phyloP scores from a whole-genome alignment of 1,284 basidiomycete genomes.

The Ganoderma lucidum region DNA sequence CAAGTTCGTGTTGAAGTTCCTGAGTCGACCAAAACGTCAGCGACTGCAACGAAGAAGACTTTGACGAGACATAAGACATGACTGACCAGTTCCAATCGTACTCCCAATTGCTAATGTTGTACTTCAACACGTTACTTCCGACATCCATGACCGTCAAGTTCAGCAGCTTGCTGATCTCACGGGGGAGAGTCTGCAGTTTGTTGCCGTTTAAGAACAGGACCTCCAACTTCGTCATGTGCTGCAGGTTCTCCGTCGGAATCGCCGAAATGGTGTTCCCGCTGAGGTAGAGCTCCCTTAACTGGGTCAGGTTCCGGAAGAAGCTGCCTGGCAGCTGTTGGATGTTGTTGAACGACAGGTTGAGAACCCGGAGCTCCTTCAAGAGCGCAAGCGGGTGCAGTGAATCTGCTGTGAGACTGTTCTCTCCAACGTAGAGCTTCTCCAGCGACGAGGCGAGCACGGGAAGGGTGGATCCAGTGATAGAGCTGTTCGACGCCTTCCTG shows the following conservation, averaged over 20 bases:
- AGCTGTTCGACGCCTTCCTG: slow-evolving; percentile 55
- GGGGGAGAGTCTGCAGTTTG: slow-evolving; percentile 91
- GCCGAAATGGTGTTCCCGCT: slow-evolving; percentile 94
- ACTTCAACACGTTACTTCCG: slow-evolving; percentile 94
- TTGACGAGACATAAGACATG: slow-evolving; percentile 4
- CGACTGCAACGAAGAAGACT: too few relatives aligned
- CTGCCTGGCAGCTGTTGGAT: slow-evolving; percentile 88
- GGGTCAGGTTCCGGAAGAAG: slow-evolving; percentile 76
- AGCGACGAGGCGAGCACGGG: slow-evolving; percentile 81
- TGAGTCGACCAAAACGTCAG: slow-evolving; percentile 42
- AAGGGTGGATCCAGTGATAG: slow-evolving; percentile 45
- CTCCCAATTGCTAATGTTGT: slow-evolving; percentile 98
- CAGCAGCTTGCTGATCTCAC: slow-evolving; percentile 87
- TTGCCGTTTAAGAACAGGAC: slow-evolving; percentile 95
- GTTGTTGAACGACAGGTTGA: slow-evolving; percentile 97
- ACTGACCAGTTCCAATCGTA: slow-evolving; percentile 99
- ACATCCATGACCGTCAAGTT: slow-evolving; percentile 90
- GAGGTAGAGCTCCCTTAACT: slow-evolving; percentile 89
- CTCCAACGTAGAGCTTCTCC: slow-evolving; percentile 85
- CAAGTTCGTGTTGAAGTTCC: slow-evolving; percentile 96
- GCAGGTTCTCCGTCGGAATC: slow-evolving; percentile 90
- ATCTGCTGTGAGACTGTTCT: slow-evolving; percentile 91
- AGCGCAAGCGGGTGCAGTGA: slow-evolving; percentile 79
- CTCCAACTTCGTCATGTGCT: slow-evolving; percentile 69
- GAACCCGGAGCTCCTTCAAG: slow-evolving; percentile 79